These are phyloP conservation scores for Zygoascus tannicola DNA, from an alignment of 805 yeast species.

Conservation along the genomic window DNA sequence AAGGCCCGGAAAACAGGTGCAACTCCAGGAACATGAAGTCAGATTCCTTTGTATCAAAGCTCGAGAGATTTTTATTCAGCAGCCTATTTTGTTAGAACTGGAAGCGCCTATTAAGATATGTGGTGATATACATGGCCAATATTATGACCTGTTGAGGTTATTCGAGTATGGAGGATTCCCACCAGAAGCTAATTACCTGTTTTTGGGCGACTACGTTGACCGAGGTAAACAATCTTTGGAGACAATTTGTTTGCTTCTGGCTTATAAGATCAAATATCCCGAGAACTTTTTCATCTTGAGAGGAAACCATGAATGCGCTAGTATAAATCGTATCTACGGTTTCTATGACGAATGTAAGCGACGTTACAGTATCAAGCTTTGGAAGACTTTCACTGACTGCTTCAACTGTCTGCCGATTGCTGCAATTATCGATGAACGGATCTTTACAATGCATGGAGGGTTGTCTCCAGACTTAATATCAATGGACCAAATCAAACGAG, in stretches of 20 bases:
- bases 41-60: slow-evolving; percentile 69
- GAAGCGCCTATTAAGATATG: slow-evolving; percentile 70
- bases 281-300: slow-evolving; percentile 43
- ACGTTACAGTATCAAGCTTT: slow-evolving; percentile 4
- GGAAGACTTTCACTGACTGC: slow-evolving; percentile 7
- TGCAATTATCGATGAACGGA: slow-evolving; percentile 80
- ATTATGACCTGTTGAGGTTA: slow-evolving; percentile 69
- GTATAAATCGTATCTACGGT: slow-evolving; percentile 34
- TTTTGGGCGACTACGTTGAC: slow-evolving; percentile 87
- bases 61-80: slow-evolving; percentile 72
- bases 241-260: slow-evolving; percentile 66
- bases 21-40: slow-evolving; percentile 73
- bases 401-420: slow-evolving; percentile 71
- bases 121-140: slow-evolving; percentile 90
- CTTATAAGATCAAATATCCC: slow-evolving; percentile 6
- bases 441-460: slow-evolving; percentile 75
- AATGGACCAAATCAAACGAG: slow-evolving; percentile 58
- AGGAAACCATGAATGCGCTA: slow-evolving; percentile 92
- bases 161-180: slow-evolving; percentile 90
- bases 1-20: slow-evolving; percentile 72
- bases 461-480: slow-evolving; percentile 56
- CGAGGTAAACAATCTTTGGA: slow-evolving; percentile 87
- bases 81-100: slow-evolving; percentile 73
- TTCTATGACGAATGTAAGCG: slow-evolving; percentile 7
- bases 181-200: slow-evolving; percentile 74